phyloP scores from a whole-genome alignment of 2,329 filamentous ascomycete species.

The Claviceps paspali region DNA sequence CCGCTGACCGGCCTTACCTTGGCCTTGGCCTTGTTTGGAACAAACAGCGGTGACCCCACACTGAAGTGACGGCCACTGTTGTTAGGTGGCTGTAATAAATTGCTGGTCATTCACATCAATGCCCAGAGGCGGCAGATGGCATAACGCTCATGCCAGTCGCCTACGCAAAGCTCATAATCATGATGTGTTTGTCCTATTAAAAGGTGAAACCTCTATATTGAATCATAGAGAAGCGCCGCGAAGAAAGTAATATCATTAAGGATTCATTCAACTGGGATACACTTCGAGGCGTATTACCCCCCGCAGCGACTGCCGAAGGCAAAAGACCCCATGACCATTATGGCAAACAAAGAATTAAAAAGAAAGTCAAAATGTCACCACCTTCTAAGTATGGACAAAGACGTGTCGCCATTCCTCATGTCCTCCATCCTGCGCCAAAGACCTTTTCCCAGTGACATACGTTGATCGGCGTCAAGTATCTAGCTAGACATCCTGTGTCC shows the following conservation, averaged over 20 bases:
- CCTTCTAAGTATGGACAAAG: constrained; percentile 22
- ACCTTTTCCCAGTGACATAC: constrained; percentile 17
- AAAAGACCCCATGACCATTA: constrained; percentile 21
- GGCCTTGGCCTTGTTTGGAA: too few species aligned
- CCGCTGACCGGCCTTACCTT: too few species aligned
- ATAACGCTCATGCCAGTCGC: too few species aligned
- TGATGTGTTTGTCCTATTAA: too few species aligned
- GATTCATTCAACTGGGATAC: constrained; percentile 22
- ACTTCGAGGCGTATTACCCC: constrained; percentile 16
- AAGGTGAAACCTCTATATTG: too few species aligned
- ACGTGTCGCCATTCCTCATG: constrained; percentile 20
- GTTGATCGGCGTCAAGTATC: constrained; percentile 16
- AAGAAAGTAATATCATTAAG: constrained; percentile 13
- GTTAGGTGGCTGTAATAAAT: too few species aligned
- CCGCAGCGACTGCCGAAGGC: constrained; percentile 23
- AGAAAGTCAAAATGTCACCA: constrained; percentile 24
- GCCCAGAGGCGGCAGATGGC: too few species aligned
- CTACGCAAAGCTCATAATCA: too few species aligned
- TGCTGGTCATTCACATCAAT: too few species aligned
- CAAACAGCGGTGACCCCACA: too few species aligned
- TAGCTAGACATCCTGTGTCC: constrained; percentile 17
- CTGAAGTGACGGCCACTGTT: too few species aligned
- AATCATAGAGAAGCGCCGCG: neutral
- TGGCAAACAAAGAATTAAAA: constrained; percentile 24
- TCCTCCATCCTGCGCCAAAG: constrained; percentile 16